Base-by-base conservation (phyloP, 768 basidiomycete genomes). In the Crepidotus variabilis region DNA sequence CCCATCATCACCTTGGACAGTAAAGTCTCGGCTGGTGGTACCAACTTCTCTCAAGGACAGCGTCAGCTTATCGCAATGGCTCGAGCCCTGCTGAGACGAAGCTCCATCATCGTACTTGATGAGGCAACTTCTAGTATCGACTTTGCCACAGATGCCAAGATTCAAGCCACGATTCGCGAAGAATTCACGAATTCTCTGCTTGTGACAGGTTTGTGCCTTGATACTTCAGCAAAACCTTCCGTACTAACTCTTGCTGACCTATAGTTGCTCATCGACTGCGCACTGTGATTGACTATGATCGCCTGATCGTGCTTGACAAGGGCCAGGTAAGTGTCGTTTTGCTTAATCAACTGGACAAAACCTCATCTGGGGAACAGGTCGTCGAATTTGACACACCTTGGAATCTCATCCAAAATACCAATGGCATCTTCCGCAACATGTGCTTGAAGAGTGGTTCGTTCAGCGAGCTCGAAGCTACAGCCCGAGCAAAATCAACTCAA, bases 11-110 rank as follows among this genome's bases (percentile, higher is more conserved):
- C 83, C 0, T 77, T 96, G 2, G 84, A 90, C 18, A 90, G 88
- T 0, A 84, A 88, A 57, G 88, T 96, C 8, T 91, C 91, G 0
- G 79, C 90, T 0, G 93, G 93, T 0, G 94, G 94, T 0, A 78
- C 85, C 28, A 96, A 97, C 73, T 95, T 97, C 70, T 94, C 91
- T 1, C 91, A 94, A 57, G 94, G 95, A 9, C 94, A 98, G 66
- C 71, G 93, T 9, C 94, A 98, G 63, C 73, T 93, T 14, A 88
- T 94, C 52, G 87, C 90, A 0, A 88, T 93, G 87, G 92, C 91
- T 0, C 80, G 92, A 5, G 90, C 92, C 0, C 73, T 93, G 20
- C 74, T 92, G 28, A 75, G 89, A 16, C 79, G 82, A 6, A 90
- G 85, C 64, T 72, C 85, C 11, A 83, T 93, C 60, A 85, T 93